Evolutionary conservation across 768 basidiomycete genomes (phyloP).

Genomic region (Serendipita indica): DNA sequence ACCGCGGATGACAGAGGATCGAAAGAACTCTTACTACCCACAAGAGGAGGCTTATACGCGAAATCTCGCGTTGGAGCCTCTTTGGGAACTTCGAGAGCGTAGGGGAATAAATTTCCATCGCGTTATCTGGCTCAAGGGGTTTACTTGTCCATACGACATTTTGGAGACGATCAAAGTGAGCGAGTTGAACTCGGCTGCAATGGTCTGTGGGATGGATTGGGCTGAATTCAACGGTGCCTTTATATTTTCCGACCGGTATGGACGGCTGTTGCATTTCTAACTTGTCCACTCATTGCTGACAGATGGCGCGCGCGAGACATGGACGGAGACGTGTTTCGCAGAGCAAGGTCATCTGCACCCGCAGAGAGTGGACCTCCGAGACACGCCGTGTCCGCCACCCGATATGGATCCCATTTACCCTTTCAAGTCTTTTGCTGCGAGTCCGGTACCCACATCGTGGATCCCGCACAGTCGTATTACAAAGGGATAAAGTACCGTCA

Average conservation of each 20-base stretch:
- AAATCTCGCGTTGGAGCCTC: slow-evolving; percentile 82
- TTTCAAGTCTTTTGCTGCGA: slow-evolving; percentile 99
- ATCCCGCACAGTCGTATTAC: slow-evolving; percentile 93
- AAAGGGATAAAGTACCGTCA: slow-evolving; percentile 73
- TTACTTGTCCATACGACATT: slow-evolving; percentile 97
- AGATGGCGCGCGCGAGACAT: slow-evolving; percentile 98
- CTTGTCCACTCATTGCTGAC: neutral
- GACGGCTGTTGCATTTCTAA: slow-evolving; percentile 22
- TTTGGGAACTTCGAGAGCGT: slow-evolving; percentile 63
- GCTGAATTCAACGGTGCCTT: slow-evolving; percentile 95
- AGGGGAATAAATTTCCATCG: slow-evolving; percentile 72
- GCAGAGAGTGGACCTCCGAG: slow-evolving; percentile 85
- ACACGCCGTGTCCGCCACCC: slow-evolving; percentile 61
- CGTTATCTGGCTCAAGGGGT: slow-evolving; percentile 96
- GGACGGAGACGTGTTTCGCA: slow-evolving; percentile 94
- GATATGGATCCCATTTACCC: slow-evolving; percentile 83
- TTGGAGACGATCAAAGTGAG: slow-evolving; percentile 89
- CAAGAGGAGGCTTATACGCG: slow-evolving; percentile 88
- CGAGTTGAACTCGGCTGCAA: slow-evolving; percentile 79
- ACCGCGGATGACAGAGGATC: slow-evolving; percentile 81
- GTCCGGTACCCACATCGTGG: slow-evolving; percentile 91
- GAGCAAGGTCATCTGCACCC: slow-evolving; percentile 86
- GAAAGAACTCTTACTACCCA: slow-evolving; percentile 83
- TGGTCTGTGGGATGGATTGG: slow-evolving; percentile 99
- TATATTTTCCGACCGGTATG: slow-evolving; percentile 92